Conservation (phyloP, 768 basidiomycete species). For the Clathrus columnatus region DNA sequence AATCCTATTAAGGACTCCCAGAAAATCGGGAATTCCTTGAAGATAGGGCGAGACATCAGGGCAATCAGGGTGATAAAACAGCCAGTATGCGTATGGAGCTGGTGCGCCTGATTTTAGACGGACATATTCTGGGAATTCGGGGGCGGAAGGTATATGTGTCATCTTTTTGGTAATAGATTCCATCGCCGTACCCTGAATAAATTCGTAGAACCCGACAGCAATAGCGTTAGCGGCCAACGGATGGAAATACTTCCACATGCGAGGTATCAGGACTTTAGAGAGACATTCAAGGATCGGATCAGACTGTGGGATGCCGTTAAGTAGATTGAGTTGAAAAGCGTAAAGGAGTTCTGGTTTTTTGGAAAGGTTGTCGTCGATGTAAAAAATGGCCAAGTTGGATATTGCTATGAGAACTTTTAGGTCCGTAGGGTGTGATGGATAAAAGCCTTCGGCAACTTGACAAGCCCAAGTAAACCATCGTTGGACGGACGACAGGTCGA, state of each 20-base stretch:
- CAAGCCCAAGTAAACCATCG: background rate
- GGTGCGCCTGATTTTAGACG: background rate
- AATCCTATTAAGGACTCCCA: background rate
- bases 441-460: background rate
- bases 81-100: background rate
- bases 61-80: background rate
- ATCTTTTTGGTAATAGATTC: background rate
- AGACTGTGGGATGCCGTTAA: background rate
- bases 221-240: background rate
- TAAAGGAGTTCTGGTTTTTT: background rate
- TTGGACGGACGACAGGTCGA: background rate
- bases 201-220: background rate
- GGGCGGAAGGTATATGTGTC: background rate
- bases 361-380: background rate
- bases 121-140: background rate
- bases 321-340: background rate
- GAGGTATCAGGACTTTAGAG: background rate
- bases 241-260: background rate
- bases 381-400: background rate
- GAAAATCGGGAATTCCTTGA: background rate
- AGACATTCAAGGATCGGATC: background rate
- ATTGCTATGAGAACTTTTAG: background rate
- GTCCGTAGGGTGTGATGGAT: background rate
- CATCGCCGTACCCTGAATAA: background rate
- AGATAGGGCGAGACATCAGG: background rate